Evolutionary conservation across 257 asterid genomes (phyloP), one percentile per base, ranked within the genome.

Genomic region (Linderniella brevidens): DNA sequence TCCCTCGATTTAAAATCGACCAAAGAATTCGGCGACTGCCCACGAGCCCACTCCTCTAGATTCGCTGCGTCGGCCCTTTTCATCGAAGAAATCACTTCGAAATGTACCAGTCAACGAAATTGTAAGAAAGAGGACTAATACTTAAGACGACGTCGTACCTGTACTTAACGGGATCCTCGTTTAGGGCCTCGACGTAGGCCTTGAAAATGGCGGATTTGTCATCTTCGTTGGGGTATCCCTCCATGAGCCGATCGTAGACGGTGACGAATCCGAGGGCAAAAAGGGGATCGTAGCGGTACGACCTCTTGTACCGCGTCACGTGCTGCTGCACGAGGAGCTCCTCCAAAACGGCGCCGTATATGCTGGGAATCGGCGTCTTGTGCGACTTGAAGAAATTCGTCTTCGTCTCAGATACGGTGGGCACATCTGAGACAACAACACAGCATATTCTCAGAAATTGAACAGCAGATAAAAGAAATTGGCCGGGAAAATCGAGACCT

Each of bases 281-380:
- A 37, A 84, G 73, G 13, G 93, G 84, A 63, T 88, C 95, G 36
- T 88, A 80, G 25, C 46, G 76, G 56, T 78, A 80, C 17, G 97
- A 76, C 58, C 56, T 80, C 86, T 76, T 88, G 74, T 88, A 88
- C 74, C 69, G 75, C 69, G 66, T 63, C 61, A 84, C 62, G 69
- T 88, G 97, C 58, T 88, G 97, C 44, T 76, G 97, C 39, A 88
- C 97, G 57, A 88, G 73, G 58, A 88, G 79, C 74, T 88, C 93
- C 58, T 76, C 95, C 48, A 88, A 68, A 15, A 84, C 92, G 1
- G 78, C 63, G 76, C 77, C 75, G 78, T 84, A 88, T 64, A 88
- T 58, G 58, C 93, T 80, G 10, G 97, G 95, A 61, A 88, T 80
- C 13, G 97, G 97, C 53, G 78, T 73, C 70, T 78, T 88, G 52